Base-by-base conservation (phyloP, 2,329 filamentous ascomycete species). In the Atkinsonella texensis region DNA sequence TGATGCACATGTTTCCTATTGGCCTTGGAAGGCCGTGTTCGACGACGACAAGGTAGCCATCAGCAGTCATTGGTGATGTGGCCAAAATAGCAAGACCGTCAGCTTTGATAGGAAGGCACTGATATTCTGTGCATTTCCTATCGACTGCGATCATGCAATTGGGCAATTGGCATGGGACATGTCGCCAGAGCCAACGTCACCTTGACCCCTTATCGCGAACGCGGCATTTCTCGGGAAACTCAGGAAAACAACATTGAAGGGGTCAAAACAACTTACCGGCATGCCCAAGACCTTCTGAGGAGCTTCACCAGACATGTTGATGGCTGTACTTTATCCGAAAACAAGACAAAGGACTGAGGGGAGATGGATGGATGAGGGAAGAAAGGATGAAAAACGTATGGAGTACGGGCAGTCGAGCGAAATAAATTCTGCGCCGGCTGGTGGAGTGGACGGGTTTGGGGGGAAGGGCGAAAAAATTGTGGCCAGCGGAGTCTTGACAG, bases 211-310 rank as follows among this genome's bases (percentile, higher is more conserved):
- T 57, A 59, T 60, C 59, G 60, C 60, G 52, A 51, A 55, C 58
- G 61, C 62, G 64, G 59, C 58, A 63, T 62, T 62, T 63, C 56
- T 59, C 51, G 50, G 51, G 50, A 44, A 47, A 45, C 46, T 50
- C 28, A 43, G 32, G 43, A 17, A 42, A 46, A 12, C 56, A 20
- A 15, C 8, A 18, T 5, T 32, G 17, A 18, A 17, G 35, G 53
- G 53, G 44, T 51, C 40, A 49, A 48, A 53, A 35, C 23, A 35
- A 75, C 78, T 76, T 76, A 84, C 80, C 69, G 79, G 78, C 77
- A 84, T 83, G 77, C 81, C 81, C 76, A 83, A 64, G 64, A 84
- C 74, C 69, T 73, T 77, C 60, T 74, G 70, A 65, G 78, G 71
- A 58, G 78, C 70, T 63, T 72, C 70, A 62, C 65, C 59, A 69